Conservation (phyloP, 2,329 filamentous ascomycete species). For the Scedosporium minutisporum region DNA sequence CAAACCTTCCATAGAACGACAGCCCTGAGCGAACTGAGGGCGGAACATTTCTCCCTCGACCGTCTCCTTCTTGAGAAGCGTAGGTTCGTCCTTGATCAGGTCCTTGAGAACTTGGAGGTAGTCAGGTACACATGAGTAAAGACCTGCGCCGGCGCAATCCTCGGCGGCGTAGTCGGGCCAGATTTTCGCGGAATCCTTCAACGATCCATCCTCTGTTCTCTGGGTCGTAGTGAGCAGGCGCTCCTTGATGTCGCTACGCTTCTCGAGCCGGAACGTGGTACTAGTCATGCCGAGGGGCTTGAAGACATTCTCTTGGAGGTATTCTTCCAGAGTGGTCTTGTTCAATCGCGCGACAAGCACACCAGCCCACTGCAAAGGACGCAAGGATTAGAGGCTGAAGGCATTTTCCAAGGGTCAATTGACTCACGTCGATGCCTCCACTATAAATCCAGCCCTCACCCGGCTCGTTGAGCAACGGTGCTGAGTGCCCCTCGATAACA, state of each 20-base stretch:
- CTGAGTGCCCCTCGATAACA: not conserved
- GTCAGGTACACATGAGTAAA: not conserved
- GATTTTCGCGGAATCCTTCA: not conserved
- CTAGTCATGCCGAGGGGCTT: not conserved
- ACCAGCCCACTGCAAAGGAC: not conserved
- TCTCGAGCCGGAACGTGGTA: conserved; percentile 1
- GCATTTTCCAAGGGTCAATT: not conserved
- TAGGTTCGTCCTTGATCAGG: not conserved
- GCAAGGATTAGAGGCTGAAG: not conserved
- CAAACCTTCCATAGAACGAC: not conserved
- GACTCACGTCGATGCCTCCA: conserved; percentile 4
- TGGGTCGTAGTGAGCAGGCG: not conserved
- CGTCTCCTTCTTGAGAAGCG: not conserved
- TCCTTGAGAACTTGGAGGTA: not conserved
- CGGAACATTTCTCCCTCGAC: not conserved
- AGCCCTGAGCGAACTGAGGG: not conserved
- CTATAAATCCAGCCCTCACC: conserved; percentile 6
- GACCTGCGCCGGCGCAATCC: not conserved
- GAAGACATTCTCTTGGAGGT: not conserved
- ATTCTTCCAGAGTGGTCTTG: conserved; percentile 1
- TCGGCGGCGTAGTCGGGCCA: not conserved
- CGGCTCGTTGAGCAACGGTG: conserved; percentile 5
- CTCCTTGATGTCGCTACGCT: not conserved
- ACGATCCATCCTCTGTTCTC: not conserved
- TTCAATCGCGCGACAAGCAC: not conserved